phyloP scores from a whole-genome alignment of 2,329 filamentous ascomycete species.

The Colletotrichum kahawae region DNA sequence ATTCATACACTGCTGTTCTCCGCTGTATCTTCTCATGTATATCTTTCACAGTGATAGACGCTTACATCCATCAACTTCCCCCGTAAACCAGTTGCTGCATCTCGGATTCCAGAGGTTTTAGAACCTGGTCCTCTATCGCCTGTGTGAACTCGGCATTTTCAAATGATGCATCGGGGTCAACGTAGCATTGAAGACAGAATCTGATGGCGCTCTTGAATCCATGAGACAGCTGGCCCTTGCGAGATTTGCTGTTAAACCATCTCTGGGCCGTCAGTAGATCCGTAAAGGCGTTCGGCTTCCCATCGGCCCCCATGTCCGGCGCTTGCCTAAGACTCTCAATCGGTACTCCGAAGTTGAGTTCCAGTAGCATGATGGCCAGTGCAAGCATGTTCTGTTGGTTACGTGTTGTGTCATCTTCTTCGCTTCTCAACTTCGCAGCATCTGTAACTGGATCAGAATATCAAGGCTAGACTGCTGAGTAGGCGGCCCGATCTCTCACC shows the following conservation, averaged over 20 bases:
- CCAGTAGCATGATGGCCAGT: neutral
- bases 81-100: neutral
- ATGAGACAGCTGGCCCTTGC: neutral
- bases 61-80: neutral
- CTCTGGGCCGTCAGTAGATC: neutral
- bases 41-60: neutral
- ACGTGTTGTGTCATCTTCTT: neutral
- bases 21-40: no score
- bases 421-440: neutral
- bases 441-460: neutral
- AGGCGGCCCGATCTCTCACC: neutral
- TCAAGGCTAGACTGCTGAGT: neutral
- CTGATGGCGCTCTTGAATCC: neutral
- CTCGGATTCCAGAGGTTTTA: neutral
- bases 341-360: neutral
- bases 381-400: neutral
- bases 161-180: neutral
- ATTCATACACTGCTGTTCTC: no score
- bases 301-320: neutral
- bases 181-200: neutral
- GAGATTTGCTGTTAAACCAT: neutral
- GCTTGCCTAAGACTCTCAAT: neutral
- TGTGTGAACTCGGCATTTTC: neutral
- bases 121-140: neutral
- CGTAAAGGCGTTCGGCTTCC: neutral